Conservation (phyloP, 495 filamentous ascomycete genomes). For the Filosporella fistucella region DNA sequence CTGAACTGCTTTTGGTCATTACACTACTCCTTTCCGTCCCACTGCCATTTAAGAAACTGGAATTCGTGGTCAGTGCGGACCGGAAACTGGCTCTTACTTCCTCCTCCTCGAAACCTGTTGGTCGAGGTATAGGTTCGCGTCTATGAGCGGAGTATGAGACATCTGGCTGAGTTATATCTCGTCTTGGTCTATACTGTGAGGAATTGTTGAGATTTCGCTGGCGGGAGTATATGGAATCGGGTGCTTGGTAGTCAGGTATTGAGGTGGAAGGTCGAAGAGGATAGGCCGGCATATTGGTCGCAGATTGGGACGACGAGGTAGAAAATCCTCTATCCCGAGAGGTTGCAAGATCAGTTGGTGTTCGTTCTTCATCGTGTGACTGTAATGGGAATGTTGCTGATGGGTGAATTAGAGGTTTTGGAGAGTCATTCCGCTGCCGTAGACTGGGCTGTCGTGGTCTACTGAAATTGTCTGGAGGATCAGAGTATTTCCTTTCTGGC, state of each 20-base stretch:
- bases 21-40: slow-evolving; percentile 80
- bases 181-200: slow-evolving; percentile 10
- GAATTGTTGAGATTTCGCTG: slow-evolving; percentile 20
- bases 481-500: slow-evolving; percentile 7
- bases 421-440: slow-evolving; percentile 32
- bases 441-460: slow-evolving; percentile 45
- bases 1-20: slow-evolving; percentile 72
- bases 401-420: slow-evolving; percentile 29
- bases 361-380: slow-evolving; percentile 27
- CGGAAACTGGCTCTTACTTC: slow-evolving; percentile 67
- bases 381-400: slow-evolving; percentile 24
- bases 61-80: slow-evolving; percentile 63
- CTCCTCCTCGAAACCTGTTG: slow-evolving; percentile 38
- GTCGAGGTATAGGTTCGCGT: slow-evolving; percentile 37
- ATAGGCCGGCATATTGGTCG: slow-evolving; percentile 30
- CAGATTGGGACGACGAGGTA: slow-evolving; percentile 39
- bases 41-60: slow-evolving; percentile 62
- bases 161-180: slow-evolving; percentile 17
- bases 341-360: slow-evolving; percentile 20
- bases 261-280: slow-evolving; percentile 22
- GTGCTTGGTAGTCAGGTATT: slow-evolving; percentile 21
- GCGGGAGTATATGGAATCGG: slow-evolving; percentile 23
- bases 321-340: slow-evolving; percentile 39
- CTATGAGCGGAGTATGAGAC: slow-evolving; percentile 21
- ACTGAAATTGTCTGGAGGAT: slow-evolving; percentile 42